Evolutionary conservation across 805 yeast species (phyloP).

Genomic region (Novakomyces olei): DNA sequence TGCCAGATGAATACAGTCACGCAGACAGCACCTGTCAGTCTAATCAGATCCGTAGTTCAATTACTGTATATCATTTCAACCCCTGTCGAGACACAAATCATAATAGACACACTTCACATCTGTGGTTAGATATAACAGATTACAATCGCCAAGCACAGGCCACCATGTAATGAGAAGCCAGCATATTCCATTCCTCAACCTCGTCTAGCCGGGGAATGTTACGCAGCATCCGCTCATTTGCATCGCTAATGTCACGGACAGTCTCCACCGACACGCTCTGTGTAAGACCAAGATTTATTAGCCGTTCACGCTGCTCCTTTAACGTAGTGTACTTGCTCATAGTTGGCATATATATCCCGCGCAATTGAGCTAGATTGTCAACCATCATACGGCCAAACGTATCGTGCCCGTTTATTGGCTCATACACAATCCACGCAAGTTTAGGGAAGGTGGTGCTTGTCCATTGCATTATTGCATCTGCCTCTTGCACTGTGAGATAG

Average conservation of each 20-base stretch:
- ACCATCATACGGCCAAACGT: constrained; percentile 50
- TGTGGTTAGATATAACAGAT: no score
- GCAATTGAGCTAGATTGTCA: constrained; percentile 29
- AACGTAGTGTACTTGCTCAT: constrained; percentile 30
- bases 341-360: no score
- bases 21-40: no score
- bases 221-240: constrained; percentile 21
- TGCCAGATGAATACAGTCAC: no score
- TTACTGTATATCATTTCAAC: no score
- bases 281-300: constrained; percentile 14
- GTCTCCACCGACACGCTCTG: constrained; percentile 16
- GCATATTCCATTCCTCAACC: constrained; percentile 42
- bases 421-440: constrained; percentile 30
- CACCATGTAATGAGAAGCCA: constrained; percentile 39
- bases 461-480: constrained; percentile 23
- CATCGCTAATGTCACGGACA: constrained; percentile 19
- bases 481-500: constrained; percentile 32
- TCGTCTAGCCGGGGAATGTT: constrained; percentile 50
- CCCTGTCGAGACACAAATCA: no score
- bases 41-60: no score
- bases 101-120: no score
- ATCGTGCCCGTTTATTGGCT: constrained; percentile 42
- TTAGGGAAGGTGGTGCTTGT: constrained; percentile 15
- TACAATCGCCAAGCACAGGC: no score
- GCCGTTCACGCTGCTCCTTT: constrained; percentile 20